Percentiles rank a stretch among this genome's conserved stretches.
phyloP scores from a whole-genome alignment of 345 rosid genomes.

The Balakata baccata region DNA sequence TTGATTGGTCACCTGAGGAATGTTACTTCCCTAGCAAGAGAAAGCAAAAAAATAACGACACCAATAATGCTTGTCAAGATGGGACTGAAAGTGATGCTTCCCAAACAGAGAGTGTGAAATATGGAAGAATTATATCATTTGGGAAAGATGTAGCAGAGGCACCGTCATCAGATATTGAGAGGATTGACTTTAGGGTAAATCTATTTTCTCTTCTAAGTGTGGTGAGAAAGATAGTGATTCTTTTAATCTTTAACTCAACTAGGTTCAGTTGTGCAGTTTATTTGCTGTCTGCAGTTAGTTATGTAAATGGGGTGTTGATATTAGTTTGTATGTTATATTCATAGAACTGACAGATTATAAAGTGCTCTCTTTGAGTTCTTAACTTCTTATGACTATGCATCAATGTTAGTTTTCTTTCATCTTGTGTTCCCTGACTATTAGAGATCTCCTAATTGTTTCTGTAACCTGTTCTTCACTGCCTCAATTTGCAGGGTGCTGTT shows the following conservation, averaged over 20 bases:
- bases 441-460: not conserved
- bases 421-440: not conserved
- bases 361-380: constrained; percentile 3
- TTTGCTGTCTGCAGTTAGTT: not conserved
- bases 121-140: constrained; percentile 88
- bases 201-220: constrained; percentile 1
- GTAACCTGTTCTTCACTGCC: not conserved
- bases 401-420: not conserved
- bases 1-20: constrained; percentile 92
- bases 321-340: not conserved
- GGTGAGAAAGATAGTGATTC: not conserved
- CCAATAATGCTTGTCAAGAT: constrained; percentile 25
- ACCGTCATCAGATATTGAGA: constrained; percentile 55
- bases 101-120: constrained; percentile 42
- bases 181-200: constrained; percentile 80
- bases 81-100: constrained; percentile 34
- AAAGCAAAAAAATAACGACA: constrained; percentile 43
- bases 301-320: not conserved
- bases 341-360: not conserved
- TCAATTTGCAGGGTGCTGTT: constrained; percentile 63
- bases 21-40: constrained; percentile 42
- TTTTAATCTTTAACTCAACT: not conserved
- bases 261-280: not conserved
- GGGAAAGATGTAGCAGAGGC: constrained; percentile 78
- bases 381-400: not conserved